Percentiles rank a stretch among this genome's conserved stretches.
These are phyloP conservation scores for Carex myosuroides DNA, from an alignment of 176 grass and related monocot genomes.

Conservation along the genomic window DNA sequence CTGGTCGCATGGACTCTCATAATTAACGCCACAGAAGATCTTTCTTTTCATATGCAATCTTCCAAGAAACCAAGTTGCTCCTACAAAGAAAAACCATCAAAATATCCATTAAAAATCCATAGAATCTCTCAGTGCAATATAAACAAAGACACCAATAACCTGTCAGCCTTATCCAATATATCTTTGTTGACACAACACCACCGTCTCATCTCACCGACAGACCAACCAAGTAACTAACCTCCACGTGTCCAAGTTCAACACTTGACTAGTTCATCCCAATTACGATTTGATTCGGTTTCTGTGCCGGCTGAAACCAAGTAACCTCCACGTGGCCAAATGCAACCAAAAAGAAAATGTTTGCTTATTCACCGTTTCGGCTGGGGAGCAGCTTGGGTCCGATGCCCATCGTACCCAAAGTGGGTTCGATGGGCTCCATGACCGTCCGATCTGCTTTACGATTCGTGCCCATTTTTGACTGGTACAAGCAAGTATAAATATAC, in stretches of 20 bases:
- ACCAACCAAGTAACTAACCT: neutral
- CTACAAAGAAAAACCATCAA: conserved; percentile 21
- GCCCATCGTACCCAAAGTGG: too few species aligned
- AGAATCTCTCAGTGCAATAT: neutral
- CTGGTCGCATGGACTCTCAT: neutral
- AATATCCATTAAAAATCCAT: neutral
- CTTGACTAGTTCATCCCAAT: neutral
- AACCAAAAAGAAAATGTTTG: too few species aligned
- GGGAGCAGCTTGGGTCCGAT: too few species aligned
- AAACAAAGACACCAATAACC: neutral
- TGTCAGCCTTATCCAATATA: conserved; percentile 22
- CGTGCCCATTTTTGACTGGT: too few species aligned
- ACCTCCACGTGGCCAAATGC: too few species aligned
- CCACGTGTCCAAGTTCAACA: neutral
- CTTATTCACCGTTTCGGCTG: too few species aligned
- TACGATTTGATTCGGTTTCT: neutral
- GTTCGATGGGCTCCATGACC: too few species aligned
- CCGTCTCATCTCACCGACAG: neutral
- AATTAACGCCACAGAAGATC: neutral
- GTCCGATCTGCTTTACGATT: too few species aligned
- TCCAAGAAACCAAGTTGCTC: conserved; percentile 16
- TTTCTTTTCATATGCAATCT: neutral
- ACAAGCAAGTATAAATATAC: conserved; percentile 1
- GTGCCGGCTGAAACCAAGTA: neutral
- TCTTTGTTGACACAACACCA: neutral